These are phyloP conservation scores for Cryomyces minteri DNA, from an alignment of 495 filamentous ascomycete species.

Conservation along the genomic window DNA sequence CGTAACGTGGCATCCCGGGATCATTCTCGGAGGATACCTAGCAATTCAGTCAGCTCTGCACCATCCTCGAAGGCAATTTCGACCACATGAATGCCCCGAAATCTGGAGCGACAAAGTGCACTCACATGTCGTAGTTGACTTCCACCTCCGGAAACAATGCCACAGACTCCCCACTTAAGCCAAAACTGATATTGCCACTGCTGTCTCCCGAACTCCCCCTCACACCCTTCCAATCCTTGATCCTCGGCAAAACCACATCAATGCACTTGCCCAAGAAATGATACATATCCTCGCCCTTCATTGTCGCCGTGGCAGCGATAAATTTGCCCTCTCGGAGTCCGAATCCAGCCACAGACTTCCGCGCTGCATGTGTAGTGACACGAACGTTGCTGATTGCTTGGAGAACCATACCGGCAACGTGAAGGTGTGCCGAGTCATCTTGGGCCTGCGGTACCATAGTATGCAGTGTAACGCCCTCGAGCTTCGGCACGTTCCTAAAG, in stretches of 20 bases:
- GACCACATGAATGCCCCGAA: neutral
- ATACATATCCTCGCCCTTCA: constrained; percentile 64
- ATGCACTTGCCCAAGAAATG: constrained; percentile 74
- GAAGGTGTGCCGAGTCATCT: constrained; percentile 46
- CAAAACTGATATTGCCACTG: constrained; percentile 72
- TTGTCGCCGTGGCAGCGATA: constrained; percentile 45
- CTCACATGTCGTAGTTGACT: constrained; percentile 77
- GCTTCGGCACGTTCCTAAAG: constrained; percentile 69
- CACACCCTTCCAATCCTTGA: constrained; percentile 87
- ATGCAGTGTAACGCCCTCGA: constrained; percentile 66
- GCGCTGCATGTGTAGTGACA: constrained; percentile 47
- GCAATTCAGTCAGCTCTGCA: neutral
- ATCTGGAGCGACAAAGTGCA: constrained; percentile 6
- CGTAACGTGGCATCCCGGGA: constrained; percentile 74
- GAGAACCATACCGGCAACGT: constrained; percentile 64
- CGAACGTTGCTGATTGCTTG: constrained; percentile 75
- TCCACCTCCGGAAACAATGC: constrained; percentile 84
- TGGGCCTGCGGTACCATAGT: constrained; percentile 43
- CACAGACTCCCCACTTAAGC: constrained; percentile 50
- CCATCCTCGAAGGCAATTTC: neutral
- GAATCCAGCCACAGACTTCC: constrained; percentile 46
- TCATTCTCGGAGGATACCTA: constrained; percentile 79
- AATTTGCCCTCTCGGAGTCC: constrained; percentile 35
- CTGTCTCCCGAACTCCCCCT: constrained; percentile 61
- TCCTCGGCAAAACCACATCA: constrained; percentile 75